These are phyloP conservation scores for Backusella psychrophila DNA, from an alignment of 192 early-diverging fungal species.

Conservation along the genomic window DNA sequence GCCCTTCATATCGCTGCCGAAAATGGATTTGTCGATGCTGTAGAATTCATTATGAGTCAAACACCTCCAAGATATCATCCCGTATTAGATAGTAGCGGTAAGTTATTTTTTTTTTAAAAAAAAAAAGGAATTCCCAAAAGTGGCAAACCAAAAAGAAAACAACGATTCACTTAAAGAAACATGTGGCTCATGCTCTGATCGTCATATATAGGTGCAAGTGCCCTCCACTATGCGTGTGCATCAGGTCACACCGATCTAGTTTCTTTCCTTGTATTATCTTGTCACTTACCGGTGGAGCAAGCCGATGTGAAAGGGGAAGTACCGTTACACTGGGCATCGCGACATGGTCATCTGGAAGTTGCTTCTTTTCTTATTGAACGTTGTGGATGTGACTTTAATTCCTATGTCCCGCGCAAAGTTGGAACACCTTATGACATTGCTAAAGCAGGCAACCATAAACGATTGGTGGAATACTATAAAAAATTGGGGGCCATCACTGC, in stretches of 20 bases:
- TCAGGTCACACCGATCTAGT: slow-evolving; percentile 29
- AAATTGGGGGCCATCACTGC: slow-evolving; percentile 21
- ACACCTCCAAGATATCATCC: slow-evolving; percentile 11
- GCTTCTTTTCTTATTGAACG: slow-evolving; percentile 23
- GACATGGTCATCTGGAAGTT: slow-evolving; percentile 31
- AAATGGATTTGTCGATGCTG: slow-evolving; percentile 5
- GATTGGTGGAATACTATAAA: slow-evolving; percentile 33
- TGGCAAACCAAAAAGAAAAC: neutral
- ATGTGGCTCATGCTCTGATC: neutral
- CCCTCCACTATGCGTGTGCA: slow-evolving; percentile 32
- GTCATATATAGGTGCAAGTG: slow-evolving; percentile 27
- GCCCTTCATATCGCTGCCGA: slow-evolving; percentile 31
- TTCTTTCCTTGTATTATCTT: slow-evolving; percentile 14
- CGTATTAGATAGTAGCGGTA: slow-evolving; percentile 20
- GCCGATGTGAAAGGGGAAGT: slow-evolving; percentile 26
- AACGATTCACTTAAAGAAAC: neutral
- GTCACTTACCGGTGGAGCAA: slow-evolving; percentile 17
- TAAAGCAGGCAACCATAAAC: slow-evolving; percentile 23
- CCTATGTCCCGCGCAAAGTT: slow-evolving; percentile 28
- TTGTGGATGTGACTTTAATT: slow-evolving; percentile 30
- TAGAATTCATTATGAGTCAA: slow-evolving; percentile 19
- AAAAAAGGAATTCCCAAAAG: neutral
- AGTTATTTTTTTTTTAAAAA: neutral
- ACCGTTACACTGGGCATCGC: slow-evolving; percentile 36
- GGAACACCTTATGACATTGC: slow-evolving; percentile 33